Base-by-base conservation (phyloP, 2,329 filamentous ascomycete species). In the Lecanicillium sp. region DNA sequence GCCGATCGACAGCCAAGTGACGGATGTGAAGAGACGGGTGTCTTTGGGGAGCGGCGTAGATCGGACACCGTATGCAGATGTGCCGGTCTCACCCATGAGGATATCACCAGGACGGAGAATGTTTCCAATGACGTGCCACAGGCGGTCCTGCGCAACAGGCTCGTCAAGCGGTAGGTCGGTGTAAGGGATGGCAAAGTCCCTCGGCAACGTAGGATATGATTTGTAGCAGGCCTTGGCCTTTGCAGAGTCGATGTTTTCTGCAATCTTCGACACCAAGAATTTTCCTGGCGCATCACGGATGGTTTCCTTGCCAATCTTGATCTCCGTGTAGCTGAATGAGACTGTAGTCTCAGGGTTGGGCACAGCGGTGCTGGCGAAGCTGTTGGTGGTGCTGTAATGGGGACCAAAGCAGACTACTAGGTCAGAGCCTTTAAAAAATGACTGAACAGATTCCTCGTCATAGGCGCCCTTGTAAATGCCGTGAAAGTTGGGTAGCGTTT, bases 1-100 rank as follows among this genome's bases (percentile, higher is more conserved):
- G 0, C 74, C 74, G 40, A 79, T 78, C 1, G 72, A 78, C 3
- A 76, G 62, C 71, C 73, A 80, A 20, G 73, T 77, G 1, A 70
- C 67, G 7, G 58, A 68, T 6, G 63, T 65, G 44, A 79, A 68
- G 17, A 70, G 58, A 3, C 59, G 60, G 2, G 64, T 59, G 27
- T 72, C 59, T 2, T 59, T 52, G 1, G 76, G 74, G 3, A 80
- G 63, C 2, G 61, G 55, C 19, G 74, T 64, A 9, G 68, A 62
- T 14, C 69, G 67, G 20, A 66, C 64, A 4, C 78, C 78, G 43
- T 72, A 72, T 11, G 66, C 64, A 1, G 74, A 61, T 3, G 75
- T 81, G 5, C 76, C 77, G 0, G 75, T 77, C 52, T 79, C 76
- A 4, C 67, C 68, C 32, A 79, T 60, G 13, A 80, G 48, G 29